Percentiles rank a stretch among this genome's conserved stretches.
Evolutionary conservation across 139 green algal genomes (phyloP).

Genomic region (Coelastrella sp.): DNA sequence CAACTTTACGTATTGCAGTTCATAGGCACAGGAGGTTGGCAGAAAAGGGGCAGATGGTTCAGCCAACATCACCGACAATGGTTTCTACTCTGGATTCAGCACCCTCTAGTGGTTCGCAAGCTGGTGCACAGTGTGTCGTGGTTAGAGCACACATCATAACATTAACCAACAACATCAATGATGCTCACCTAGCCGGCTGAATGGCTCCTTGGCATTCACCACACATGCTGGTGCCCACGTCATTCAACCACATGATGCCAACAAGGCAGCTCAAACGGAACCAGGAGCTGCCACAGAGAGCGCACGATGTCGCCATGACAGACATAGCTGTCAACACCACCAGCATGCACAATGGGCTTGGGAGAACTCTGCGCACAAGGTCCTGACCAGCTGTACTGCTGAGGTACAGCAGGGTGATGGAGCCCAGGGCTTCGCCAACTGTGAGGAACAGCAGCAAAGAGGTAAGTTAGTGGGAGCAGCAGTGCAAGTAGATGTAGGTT

Average conservation of each 20-base stretch:
- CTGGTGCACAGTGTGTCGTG: not conserved
- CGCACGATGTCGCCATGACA: not conserved
- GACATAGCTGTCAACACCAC: not conserved
- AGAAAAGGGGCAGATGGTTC: not conserved
- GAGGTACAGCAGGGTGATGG: not conserved
- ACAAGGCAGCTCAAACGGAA: not conserved
- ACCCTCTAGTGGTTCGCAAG: too few species aligned
- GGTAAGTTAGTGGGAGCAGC: not conserved
- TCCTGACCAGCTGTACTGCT: not conserved
- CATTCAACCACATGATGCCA: not conserved
- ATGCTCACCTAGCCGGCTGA: not conserved
- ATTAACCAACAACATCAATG: not conserved
- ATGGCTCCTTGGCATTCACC: not conserved
- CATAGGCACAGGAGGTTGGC: too few species aligned
- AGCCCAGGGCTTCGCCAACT: constrained; percentile 13
- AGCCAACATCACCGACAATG: not conserved
- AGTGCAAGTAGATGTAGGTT: too few species aligned
- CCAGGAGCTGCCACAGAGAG: not conserved
- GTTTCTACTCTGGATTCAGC: not conserved
- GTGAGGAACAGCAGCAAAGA: not conserved
- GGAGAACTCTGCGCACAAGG: not conserved
- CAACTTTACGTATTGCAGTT: too few species aligned
- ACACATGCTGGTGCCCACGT: not conserved
- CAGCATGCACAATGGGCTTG: not conserved
- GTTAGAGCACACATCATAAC: not conserved